phyloP scores from a whole-genome alignment of 2,329 filamentous ascomycete species.

The Scedosporium minutisporum region DNA sequence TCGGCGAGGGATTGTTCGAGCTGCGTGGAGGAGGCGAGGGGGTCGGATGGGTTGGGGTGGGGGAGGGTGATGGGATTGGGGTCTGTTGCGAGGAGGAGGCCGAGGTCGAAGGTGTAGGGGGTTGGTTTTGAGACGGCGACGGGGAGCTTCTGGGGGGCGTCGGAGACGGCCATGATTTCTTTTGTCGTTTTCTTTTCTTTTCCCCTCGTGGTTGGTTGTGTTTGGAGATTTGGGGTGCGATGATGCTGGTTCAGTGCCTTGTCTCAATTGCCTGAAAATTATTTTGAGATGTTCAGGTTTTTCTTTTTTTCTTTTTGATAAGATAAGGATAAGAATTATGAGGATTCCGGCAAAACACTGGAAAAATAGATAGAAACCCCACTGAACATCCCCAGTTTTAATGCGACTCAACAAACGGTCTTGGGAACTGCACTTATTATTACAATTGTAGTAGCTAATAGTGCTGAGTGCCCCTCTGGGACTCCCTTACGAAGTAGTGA shows the following conservation, averaged over 20 bases:
- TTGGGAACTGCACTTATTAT: too few species aligned
- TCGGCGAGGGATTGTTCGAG: slow-evolving; percentile 61
- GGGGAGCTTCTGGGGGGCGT: slow-evolving; percentile 40
- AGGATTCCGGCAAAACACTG: not conserved
- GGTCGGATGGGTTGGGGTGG: slow-evolving; percentile 20
- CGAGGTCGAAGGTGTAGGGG: slow-evolving; percentile 87
- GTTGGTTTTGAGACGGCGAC: slow-evolving; percentile 70
- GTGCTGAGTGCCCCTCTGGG: too few species aligned
- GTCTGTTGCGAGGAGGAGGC: slow-evolving; percentile 77
- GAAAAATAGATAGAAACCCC: too few species aligned
- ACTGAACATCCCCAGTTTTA: too few species aligned
- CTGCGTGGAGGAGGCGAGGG: not conserved
- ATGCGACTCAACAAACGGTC: too few species aligned
- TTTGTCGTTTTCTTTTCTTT: not conserved
- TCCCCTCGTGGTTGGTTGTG: not conserved
- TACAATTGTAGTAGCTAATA: too few species aligned
- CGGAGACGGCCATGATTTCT: slow-evolving; percentile 24
- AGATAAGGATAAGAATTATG: not conserved
- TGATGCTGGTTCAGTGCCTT: not conserved
- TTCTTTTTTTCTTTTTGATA: not conserved
- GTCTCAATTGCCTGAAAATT: too few species aligned
- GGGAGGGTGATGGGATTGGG: slow-evolving; percentile 66
- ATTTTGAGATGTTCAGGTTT: not conserved
- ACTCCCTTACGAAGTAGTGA: too few species aligned
- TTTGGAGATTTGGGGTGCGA: not conserved